Percentiles rank a stretch among this genome's conserved stretches.
phyloP scores from a whole-genome alignment of 352 stramenopile genomes.

The Phytopythium delawarense region DNA sequence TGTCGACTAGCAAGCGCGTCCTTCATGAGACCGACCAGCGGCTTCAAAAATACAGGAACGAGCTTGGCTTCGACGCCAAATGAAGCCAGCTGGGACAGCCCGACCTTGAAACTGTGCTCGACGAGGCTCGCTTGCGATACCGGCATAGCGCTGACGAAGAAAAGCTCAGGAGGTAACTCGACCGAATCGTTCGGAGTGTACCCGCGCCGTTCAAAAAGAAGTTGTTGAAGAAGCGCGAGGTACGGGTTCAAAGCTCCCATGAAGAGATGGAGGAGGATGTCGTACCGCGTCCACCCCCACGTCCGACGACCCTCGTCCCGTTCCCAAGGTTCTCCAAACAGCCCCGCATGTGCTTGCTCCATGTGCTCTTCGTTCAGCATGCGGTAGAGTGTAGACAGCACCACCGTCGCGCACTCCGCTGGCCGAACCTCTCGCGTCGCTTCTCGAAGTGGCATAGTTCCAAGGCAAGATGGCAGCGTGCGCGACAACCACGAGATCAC shows the following conservation, averaged over 20 bases:
- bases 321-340: neutral
- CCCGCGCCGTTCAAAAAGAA: slow-evolving; percentile 39
- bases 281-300: slow-evolving; percentile 28
- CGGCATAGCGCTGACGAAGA: slow-evolving; percentile 24
- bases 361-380: slow-evolving; percentile 39
- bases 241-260: slow-evolving; percentile 39
- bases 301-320: neutral
- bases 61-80: slow-evolving; percentile 31
- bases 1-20: slow-evolving; percentile 58
- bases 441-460: neutral
- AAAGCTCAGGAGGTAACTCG: slow-evolving; percentile 41
- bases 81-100: slow-evolving; percentile 32
- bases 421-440: neutral
- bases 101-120: slow-evolving; percentile 36
- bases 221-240: slow-evolving; percentile 38
- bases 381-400: slow-evolving; percentile 39
- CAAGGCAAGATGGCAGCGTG: slow-evolving; percentile 30
- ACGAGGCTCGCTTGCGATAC: neutral
- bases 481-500: slow-evolving; percentile 40
- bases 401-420: slow-evolving; percentile 16
- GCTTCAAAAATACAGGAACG: slow-evolving; percentile 43
- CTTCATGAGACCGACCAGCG: slow-evolving; percentile 29
- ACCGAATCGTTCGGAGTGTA: slow-evolving; percentile 29
- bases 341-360: slow-evolving; percentile 16
- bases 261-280: slow-evolving; percentile 46